Percentiles rank a stretch among this genome's conserved stretches.
Evolutionary conservation across 495 filamentous ascomycete species (phyloP).

Genomic region (Neurospora sp.): DNA sequence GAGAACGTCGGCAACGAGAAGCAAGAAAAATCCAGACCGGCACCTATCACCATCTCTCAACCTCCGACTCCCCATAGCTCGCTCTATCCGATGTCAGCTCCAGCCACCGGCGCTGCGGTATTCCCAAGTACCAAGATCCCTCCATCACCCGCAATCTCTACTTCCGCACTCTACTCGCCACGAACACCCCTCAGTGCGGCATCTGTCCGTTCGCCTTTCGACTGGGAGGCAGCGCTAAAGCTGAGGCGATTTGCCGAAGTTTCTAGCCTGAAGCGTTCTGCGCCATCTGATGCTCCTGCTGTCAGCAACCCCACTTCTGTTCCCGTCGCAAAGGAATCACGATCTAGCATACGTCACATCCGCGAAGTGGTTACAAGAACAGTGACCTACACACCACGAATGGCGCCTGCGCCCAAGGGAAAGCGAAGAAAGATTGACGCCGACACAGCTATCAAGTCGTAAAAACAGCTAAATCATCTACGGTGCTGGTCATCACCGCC

Average conservation of each 20-base stretch:
- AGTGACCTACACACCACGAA: slow-evolving; percentile 61
- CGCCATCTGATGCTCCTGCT: slow-evolving; percentile 1
- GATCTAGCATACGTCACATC: slow-evolving; percentile 45
- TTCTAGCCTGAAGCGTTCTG: slow-evolving; percentile 15
- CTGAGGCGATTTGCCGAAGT: slow-evolving; percentile 37
- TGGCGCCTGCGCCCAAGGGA: slow-evolving; percentile 64
- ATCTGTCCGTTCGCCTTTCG: slow-evolving; percentile 47
- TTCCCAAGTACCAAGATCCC: slow-evolving; percentile 48
- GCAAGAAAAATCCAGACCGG: slow-evolving; percentile 12
- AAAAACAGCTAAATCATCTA: slow-evolving; percentile 2
- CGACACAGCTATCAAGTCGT: slow-evolving; percentile 21
- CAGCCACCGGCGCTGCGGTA: slow-evolving; percentile 35
- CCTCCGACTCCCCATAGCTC: slow-evolving; percentile 34
- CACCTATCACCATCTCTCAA: slow-evolving; percentile 20
- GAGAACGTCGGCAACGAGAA: slow-evolving; percentile 3
- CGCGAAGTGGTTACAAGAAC: slow-evolving; percentile 66
- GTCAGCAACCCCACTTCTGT: background rate
- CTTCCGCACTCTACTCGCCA: slow-evolving; percentile 30
- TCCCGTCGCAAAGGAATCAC: slow-evolving; percentile 30
- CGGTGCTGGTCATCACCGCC: slow-evolving; percentile 16
- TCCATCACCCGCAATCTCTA: slow-evolving; percentile 47
- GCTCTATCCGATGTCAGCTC: slow-evolving; percentile 46
- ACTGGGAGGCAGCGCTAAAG: slow-evolving; percentile 50
- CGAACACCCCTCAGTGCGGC: slow-evolving; percentile 42
- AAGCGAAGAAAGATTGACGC: slow-evolving; percentile 62